Percentiles rank a stretch among this genome's conserved stretches.
Conservation (phyloP, 495 filamentous ascomycete genomes). For the Apiosordaria backusii region DNA sequence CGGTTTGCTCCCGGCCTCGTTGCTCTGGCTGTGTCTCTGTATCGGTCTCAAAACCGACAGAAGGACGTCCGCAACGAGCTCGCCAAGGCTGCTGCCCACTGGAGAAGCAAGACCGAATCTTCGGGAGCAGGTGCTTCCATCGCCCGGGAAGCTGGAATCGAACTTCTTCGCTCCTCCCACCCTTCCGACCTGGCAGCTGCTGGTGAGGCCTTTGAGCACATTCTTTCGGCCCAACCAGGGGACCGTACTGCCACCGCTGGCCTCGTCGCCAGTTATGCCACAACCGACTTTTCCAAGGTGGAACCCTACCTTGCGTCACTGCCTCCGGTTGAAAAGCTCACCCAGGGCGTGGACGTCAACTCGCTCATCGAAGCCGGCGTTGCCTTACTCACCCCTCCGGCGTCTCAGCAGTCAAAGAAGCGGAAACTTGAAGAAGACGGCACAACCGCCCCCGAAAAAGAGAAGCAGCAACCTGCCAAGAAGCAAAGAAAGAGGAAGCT, state of each 20-base stretch:
- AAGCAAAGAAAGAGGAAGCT: conserved; percentile 69
- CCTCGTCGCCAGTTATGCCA: conserved; percentile 77
- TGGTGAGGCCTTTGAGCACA: conserved; percentile 66
- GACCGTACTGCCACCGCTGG: conserved; percentile 72
- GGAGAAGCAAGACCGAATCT: conserved; percentile 53
- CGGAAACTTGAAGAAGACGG: conserved; percentile 35
- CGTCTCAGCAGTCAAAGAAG: conserved; percentile 26
- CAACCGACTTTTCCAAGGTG: conserved; percentile 58
- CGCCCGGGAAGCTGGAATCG: conserved; percentile 72
- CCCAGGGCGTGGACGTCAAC: conserved; percentile 61
- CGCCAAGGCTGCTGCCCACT: conserved; percentile 77
- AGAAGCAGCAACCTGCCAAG: conserved; percentile 52
- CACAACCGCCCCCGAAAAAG: conserved; percentile 46
- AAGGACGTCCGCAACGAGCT: conserved; percentile 66
- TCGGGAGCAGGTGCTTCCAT: conserved; percentile 50
- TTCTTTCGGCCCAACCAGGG: conserved; percentile 58
- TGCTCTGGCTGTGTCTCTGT: conserved; percentile 76
- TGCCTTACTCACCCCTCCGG: conserved; percentile 49
- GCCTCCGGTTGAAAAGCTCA: conserved; percentile 61
- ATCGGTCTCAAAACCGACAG: conserved; percentile 74
- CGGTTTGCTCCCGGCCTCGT: conserved; percentile 85
- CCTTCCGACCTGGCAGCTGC: conserved; percentile 63
- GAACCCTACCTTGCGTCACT: conserved; percentile 59
- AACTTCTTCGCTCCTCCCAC: conserved; percentile 70
- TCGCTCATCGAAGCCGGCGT: conserved; percentile 77